Percentiles rank a stretch among this genome's conserved stretches.
Evolutionary conservation across 164 flowering plant species (phyloP).

Genomic region (Santalum album): DNA sequence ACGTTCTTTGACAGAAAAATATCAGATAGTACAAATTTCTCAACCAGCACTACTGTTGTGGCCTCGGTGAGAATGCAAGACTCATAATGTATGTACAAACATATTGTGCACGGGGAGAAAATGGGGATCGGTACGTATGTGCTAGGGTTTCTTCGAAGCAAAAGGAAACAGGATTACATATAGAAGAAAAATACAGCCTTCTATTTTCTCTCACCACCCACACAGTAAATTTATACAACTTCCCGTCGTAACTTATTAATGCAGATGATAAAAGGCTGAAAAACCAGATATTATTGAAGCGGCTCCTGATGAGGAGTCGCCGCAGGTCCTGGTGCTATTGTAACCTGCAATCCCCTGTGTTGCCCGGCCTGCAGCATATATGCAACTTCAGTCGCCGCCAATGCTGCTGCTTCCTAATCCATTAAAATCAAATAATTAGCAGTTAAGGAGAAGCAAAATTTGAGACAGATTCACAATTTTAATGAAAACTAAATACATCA

Average conservation of each 20-base stretch:
- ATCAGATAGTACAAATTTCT: too few relatives aligned
- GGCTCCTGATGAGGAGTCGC: constrained; percentile 25
- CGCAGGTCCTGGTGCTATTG: constrained; percentile 29
- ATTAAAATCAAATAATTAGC: not conserved
- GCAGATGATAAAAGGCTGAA: too few relatives aligned
- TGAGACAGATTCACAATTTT: not conserved
- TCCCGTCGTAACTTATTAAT: not conserved
- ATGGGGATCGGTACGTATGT: too few relatives aligned
- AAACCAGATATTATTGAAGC: constrained; percentile 7
- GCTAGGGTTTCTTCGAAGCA: too few relatives aligned
- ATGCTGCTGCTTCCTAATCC: constrained; percentile 30
- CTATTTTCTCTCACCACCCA: not conserved
- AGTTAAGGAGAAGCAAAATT: too few relatives aligned
- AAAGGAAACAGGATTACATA: not conserved
- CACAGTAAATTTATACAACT: constrained; percentile 2
- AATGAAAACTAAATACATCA: not conserved
- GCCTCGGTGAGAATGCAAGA: not conserved
- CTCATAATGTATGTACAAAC: constrained; percentile 12
- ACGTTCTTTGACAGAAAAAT: too few relatives aligned
- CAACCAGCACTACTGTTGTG: too few relatives aligned
- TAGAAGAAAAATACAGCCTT: constrained; percentile 4
- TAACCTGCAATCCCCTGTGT: constrained; percentile 31
- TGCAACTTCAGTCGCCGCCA: constrained; percentile 41
- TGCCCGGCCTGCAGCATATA: constrained; percentile 44
- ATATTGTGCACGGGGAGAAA: too few relatives aligned